These are phyloP conservation scores for Botrytis tulipae DNA, from an alignment of 2,329 filamentous ascomycete genomes.

Conservation along the genomic window DNA sequence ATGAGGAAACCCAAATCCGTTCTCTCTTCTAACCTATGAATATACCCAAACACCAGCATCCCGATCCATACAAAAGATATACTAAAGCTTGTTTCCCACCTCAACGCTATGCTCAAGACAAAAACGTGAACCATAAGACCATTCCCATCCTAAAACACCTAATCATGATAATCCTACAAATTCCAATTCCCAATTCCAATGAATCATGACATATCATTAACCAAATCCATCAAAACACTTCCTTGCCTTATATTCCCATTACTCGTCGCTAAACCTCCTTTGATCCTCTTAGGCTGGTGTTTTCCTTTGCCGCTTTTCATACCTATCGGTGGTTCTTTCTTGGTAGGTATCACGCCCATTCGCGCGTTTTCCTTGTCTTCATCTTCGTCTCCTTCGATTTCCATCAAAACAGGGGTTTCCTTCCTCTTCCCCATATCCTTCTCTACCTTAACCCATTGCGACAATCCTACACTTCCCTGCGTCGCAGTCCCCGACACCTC, in stretches of 20 bases:
- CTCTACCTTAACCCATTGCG: slow-evolving; percentile 21
- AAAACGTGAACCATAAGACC: not conserved
- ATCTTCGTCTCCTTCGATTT: not conserved
- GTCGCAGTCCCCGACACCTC: slow-evolving; percentile 51
- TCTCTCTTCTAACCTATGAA: not conserved
- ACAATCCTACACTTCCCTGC: slow-evolving; percentile 32
- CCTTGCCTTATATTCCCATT: slow-evolving; percentile 25
- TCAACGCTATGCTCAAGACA: slow-evolving; percentile 9
- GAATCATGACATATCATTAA: slow-evolving; percentile 57
- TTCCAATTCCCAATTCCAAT: slow-evolving; percentile 1
- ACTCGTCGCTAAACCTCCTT: slow-evolving; percentile 59
- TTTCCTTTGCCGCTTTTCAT: not conserved
- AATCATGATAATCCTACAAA: slow-evolving; percentile 4
- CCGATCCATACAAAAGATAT: not conserved
- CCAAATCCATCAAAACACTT: slow-evolving; percentile 62
- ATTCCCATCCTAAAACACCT: not conserved
- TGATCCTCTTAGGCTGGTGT: slow-evolving; percentile 51
- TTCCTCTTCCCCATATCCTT: slow-evolving; percentile 20
- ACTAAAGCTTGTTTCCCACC: too few relatives aligned
- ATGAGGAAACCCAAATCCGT: not conserved
- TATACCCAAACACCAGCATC: not conserved
- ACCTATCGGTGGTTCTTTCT: not conserved
- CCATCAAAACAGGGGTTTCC: not conserved
- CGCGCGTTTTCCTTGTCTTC: not conserved
- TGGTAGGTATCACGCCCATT: not conserved